Evolutionary conservation across 108 stramenopile species (phyloP).

Genomic region (Nitzschia inconspicua): DNA sequence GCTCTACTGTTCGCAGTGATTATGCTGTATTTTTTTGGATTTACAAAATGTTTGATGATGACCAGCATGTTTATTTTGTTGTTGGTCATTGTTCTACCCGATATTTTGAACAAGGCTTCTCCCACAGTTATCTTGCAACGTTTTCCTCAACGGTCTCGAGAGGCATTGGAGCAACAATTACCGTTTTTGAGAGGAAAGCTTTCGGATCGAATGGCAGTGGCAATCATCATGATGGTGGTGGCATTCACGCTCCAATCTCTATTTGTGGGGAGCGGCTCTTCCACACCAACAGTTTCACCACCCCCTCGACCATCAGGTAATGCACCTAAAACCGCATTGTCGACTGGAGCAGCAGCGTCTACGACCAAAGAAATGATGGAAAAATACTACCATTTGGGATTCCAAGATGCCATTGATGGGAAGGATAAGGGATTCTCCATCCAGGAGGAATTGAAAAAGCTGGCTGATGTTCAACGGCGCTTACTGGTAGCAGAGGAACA

Average conservation of each 20-base stretch:
- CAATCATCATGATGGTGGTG: constrained; percentile 18
- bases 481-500: background rate
- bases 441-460: background rate
- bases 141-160: constrained; percentile 24
- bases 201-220: constrained; percentile 13
- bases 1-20: constrained; percentile 5
- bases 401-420: constrained; percentile 38
- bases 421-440: constrained; percentile 33
- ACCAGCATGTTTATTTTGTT: constrained; percentile 21
- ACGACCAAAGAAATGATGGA: constrained; percentile 15
- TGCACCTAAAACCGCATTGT: background rate
- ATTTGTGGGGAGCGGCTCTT: background rate
- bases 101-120: constrained; percentile 7
- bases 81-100: constrained; percentile 29
- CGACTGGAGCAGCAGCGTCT: no score
- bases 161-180: constrained; percentile 17
- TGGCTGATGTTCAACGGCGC: no score
- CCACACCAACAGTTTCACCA: background rate
- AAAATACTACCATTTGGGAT: constrained; percentile 49
- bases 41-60: constrained; percentile 38
- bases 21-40: constrained; percentile 33
- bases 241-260: constrained; percentile 11
- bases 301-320: background rate
- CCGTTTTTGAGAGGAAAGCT: constrained; percentile 25
- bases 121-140: constrained; percentile 5